These are phyloP conservation scores for Thraustochytrium striatum DNA, from an alignment of 352 stramenopile genomes.

Conservation along the genomic window DNA sequence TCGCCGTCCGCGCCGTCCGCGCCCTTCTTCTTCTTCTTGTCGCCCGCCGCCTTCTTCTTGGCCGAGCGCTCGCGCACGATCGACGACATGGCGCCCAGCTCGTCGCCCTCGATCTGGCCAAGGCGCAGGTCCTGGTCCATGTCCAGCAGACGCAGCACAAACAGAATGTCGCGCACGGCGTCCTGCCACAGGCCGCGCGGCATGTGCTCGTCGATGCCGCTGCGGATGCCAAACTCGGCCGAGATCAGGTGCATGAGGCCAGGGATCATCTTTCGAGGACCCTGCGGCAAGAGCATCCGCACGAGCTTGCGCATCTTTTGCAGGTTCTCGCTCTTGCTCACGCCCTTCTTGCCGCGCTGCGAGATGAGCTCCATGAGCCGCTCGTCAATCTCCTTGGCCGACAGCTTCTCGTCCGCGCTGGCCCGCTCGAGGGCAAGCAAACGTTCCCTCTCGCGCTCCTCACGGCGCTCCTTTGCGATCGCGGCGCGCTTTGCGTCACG, in stretches of 20 bases:
- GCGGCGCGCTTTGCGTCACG: not conserved
- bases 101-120: slow-evolving; percentile 55
- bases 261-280: slow-evolving; percentile 12
- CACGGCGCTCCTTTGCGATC: slow-evolving; percentile 33
- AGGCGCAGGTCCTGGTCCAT: slow-evolving; percentile 69
- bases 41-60: not conserved
- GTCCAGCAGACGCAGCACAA: slow-evolving; percentile 69
- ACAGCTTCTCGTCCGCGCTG: slow-evolving; percentile 76
- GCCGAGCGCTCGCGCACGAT: slow-evolving; percentile 14
- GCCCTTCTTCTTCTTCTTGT: not conserved
- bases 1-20: not conserved
- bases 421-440: no score
- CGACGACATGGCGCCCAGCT: slow-evolving; percentile 20
- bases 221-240: slow-evolving; percentile 61
- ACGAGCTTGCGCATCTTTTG: slow-evolving; percentile 32
- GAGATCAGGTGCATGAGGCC: slow-evolving; percentile 43
- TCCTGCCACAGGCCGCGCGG: slow-evolving; percentile 69
- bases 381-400: slow-evolving; percentile 69
- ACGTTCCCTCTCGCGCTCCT: no score
- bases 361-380: slow-evolving; percentile 75
- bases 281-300: slow-evolving; percentile 1
- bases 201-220: slow-evolving; percentile 78
- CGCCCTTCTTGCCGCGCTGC: slow-evolving; percentile 65
- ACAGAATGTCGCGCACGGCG: slow-evolving; percentile 64
- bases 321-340: slow-evolving; percentile 20